Base-by-base conservation (phyloP, 257 asterid species). In the Nemophila menziesii region DNA sequence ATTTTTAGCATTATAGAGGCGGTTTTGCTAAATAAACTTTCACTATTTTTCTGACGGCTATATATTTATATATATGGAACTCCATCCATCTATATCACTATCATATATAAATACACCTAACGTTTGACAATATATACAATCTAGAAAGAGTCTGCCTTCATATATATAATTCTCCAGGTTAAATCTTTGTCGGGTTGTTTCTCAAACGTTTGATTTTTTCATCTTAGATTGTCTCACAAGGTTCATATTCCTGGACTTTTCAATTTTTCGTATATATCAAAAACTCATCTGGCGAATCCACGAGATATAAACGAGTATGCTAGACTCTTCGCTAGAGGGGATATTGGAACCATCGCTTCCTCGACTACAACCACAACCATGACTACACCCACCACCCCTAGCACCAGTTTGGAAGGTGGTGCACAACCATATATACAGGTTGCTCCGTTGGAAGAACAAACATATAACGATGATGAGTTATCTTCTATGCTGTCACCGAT, bases 271-370 rank as follows among this genome's bases (percentile, higher is more conserved):
- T n/a, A n/a, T n/a, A 20, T 15, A 8, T 16, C 22, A 8, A 57
- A 34, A 21, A n/a, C 10, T 39, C 22, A 49, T 41, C 43, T 85
- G 96, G 93, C 93, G 89, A 68, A 73, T 37, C 48, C 57, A 65
- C 60, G 61, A 39, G 82, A 68, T 16, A 62, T 54, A 60, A 70
- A 69, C 49, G 73, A 64, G 47, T 53, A 64, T 65, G 76, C 49
- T 34, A 60, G 70, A 39, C 17, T 56, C 55, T 70, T 65, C 49
- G 57, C 66, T 0, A 56, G 54, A 0, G 39, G 42, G 10, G 41
- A 40, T n/a, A 33, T 34, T 40, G 54, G 14, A 11, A n/a, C 69
- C 56, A 37, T 45, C 39, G 11, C 64, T n/a, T 7, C 60, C 43
- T 0, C 73, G 46, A 1, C 59, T 16, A 11, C 55, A 7, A 0